Evolutionary conservation across 116 monocot genomes (phyloP), one percentile per base, ranked within the genome.

Genomic region (Iris pallida): DNA sequence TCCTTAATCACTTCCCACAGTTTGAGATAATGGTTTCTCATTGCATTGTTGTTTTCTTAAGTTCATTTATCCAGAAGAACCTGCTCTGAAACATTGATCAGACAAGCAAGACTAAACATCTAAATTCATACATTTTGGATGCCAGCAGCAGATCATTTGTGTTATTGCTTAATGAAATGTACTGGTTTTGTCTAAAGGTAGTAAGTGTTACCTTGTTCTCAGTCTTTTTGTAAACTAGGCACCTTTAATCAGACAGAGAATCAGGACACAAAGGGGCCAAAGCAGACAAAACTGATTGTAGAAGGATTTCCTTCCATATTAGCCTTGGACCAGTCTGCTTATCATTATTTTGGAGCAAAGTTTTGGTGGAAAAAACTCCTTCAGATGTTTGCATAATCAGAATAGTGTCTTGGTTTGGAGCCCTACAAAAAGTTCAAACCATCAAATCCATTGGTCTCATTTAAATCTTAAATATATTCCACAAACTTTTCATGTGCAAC

Each of bases 391-490:
- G 75, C 52, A 97, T 72, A 46, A 88, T 77, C 42, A 97, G 69
- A 55, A 87, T 90, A 70, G 73, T 85, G 71, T 97, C 85, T 55
- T 84, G 83, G 76, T 88, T 81, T 59, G 92, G 88, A 65, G 75
- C 52, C 68, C 97, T 97, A 85, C 8, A 76, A 7, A 75, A 66
- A 71, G 55, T 17, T 64, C 1, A 48, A 62, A 11, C 18, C 42
- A 53, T 64, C 1, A 48, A 62, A 11, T 17, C 42, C 41, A 67
- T 48, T 49, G 6, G 52, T 45, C 44, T 2, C 5, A 12, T 42
- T n/a, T 42, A 47, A 64, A 18, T 17, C 30, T 30, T 30, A 30
- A 30, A 30, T n/a, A 64, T 17, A 64, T 40, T 47, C 30, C 8
- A 20, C 47, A 47, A 10, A 19, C 7, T 45, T 16, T 6, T 62